Conservation (phyloP, 805 yeast species). For the Naumovozyma castellii region DNA sequence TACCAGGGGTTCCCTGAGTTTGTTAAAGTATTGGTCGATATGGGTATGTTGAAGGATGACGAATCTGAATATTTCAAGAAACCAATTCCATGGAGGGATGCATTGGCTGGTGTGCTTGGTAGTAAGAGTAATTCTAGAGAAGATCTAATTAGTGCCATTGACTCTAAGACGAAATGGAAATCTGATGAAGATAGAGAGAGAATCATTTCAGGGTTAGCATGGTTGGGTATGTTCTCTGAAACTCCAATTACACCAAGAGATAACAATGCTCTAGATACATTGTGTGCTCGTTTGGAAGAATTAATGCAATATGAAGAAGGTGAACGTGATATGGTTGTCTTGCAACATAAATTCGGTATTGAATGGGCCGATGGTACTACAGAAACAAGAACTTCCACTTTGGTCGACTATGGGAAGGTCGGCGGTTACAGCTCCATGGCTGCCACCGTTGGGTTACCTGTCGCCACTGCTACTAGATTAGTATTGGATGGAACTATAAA, state of each 20-base stretch:
- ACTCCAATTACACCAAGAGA: constrained; percentile 75
- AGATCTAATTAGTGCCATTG: constrained; percentile 70
- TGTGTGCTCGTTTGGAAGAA: constrained; percentile 92
- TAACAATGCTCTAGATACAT: constrained; percentile 85
- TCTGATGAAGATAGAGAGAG: constrained; percentile 74
- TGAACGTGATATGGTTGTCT: constrained; percentile 89
- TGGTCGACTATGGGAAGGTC: constrained; percentile 81
- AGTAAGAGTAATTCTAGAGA: constrained; percentile 59
- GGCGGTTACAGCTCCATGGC: constrained; percentile 98
- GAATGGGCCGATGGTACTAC: constrained; percentile 89
- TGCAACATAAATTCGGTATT: constrained; percentile 97
- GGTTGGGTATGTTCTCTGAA: constrained; percentile 89
- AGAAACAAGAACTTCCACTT: constrained; percentile 90
- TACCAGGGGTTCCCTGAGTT: constrained; percentile 99
- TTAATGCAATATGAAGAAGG: constrained; percentile 92
- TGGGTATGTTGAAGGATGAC: constrained; percentile 83
- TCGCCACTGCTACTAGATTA: constrained; percentile 88
- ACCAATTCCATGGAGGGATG: constrained; percentile 78
- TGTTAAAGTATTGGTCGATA: constrained; percentile 86
- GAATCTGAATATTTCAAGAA: constrained; percentile 48
- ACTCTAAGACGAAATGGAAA: constrained; percentile 70
- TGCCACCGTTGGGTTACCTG: constrained; percentile 94
- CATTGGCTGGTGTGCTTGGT: constrained; percentile 65
- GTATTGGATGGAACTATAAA: constrained; percentile 72
- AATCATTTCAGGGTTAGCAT: constrained; percentile 77